Evolutionary conservation across 2,329 filamentous ascomycete species (phyloP).

Genomic region (Chaetothyriales sp.): DNA sequence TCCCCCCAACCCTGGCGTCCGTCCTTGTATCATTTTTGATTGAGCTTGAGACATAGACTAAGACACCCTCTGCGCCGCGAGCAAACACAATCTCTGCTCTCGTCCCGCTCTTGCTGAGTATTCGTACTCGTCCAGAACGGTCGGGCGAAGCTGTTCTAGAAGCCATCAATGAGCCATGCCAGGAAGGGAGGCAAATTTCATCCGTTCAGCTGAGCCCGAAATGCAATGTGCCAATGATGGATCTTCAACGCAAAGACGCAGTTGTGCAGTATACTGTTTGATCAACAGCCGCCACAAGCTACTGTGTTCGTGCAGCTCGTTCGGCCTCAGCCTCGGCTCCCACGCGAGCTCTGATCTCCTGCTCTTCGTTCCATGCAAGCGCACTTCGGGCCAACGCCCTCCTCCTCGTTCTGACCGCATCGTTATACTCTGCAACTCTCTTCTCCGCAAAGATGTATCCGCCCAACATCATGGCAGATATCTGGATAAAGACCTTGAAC

Average conservation of each 20-base stretch:
- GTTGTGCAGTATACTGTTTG: not conserved
- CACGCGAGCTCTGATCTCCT: conserved; percentile 22
- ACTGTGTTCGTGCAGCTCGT: not conserved
- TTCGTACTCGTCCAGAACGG: no score
- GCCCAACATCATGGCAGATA: conserved; percentile 33
- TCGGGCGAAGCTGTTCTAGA: no score
- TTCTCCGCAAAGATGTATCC: conserved; percentile 35
- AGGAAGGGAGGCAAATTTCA: not conserved
- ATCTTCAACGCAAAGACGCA: not conserved
- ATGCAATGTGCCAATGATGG: not conserved
- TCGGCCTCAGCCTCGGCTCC: conserved; percentile 18
- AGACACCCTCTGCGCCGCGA: no score
- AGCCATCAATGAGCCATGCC: not conserved
- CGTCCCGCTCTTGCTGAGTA: no score
- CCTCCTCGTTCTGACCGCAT: conserved; percentile 27
- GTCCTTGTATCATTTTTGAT: no score
- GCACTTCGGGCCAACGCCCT: conserved; percentile 20
- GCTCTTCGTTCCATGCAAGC: conserved; percentile 17
- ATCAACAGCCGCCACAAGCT: not conserved
- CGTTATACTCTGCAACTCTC: conserved; percentile 31
- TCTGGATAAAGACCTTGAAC: conserved; percentile 36
- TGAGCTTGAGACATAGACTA: no score
- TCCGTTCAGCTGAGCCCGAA: not conserved
- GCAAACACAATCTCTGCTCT: no score
- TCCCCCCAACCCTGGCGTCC: no score